These are phyloP conservation scores for Nemophila menziesii DNA, from an alignment of 257 asterid genomes.

Conservation along the genomic window DNA sequence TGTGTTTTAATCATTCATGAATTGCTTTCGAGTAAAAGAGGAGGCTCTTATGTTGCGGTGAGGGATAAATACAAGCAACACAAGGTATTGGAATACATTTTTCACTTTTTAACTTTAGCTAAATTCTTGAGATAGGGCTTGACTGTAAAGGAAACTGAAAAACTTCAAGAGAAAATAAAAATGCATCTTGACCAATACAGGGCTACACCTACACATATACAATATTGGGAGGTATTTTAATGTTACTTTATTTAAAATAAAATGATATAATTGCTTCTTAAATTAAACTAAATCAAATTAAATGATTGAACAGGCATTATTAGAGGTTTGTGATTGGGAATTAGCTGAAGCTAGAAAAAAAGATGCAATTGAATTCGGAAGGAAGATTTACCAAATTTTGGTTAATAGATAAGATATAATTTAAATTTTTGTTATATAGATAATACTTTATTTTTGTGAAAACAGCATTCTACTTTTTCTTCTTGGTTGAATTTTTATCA, in stretches of 20 bases:
- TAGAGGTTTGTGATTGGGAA: conserved; percentile 89
- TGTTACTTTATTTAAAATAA: neutral
- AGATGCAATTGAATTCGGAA: conserved; percentile 80
- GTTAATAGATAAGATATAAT: too few relatives aligned
- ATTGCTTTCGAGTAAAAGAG: too few relatives aligned
- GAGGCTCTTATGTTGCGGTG: too few relatives aligned
- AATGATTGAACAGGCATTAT: conserved; percentile 44
- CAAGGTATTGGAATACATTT: too few relatives aligned
- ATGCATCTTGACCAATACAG: conserved; percentile 85
- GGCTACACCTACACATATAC: conserved; percentile 66
- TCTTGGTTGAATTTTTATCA: too few relatives aligned
- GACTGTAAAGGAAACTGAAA: conserved; percentile 81
- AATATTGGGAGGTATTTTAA: conserved; percentile 76
- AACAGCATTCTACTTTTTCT: too few relatives aligned
- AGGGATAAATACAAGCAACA: too few relatives aligned
- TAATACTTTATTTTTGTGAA: too few relatives aligned
- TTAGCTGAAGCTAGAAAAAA: conserved; percentile 72
- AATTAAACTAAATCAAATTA: neutral
- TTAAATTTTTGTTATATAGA: too few relatives aligned
- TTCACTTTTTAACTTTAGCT: conserved; percentile 2
- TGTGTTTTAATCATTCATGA: too few relatives aligned
- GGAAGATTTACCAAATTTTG: too few relatives aligned
- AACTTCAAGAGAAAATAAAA: conserved; percentile 82
- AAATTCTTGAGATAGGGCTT: conserved; percentile 66
- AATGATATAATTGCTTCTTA: neutral